Evolutionary conservation across 352 stramenopile genomes (phyloP).

Genomic region (Plasmopara viticola): DNA sequence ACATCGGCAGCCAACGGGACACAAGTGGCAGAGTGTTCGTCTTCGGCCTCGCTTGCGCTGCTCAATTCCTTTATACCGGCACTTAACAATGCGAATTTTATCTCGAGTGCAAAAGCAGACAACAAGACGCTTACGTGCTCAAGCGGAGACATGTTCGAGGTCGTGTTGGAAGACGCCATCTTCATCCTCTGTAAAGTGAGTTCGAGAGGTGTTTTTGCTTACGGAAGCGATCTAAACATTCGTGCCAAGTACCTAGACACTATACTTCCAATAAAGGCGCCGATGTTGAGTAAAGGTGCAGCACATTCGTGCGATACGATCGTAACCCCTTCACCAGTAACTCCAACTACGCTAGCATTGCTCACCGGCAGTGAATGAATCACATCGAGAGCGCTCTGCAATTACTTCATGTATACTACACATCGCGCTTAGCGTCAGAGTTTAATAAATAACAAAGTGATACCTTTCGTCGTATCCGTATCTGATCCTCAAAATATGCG

Average conservation of each 20-base stretch:
- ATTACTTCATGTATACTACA: no score
- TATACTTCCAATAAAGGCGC: constrained; percentile 12
- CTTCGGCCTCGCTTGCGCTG: constrained; percentile 13
- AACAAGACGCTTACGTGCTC: constrained; percentile 18
- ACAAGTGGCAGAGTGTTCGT: constrained; percentile 15
- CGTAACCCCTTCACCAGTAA: constrained; percentile 10
- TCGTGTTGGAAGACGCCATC: constrained; percentile 18
- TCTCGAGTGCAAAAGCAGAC: constrained; percentile 8
- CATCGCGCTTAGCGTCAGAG: no score
- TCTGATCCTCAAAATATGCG: no score
- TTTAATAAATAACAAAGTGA: no score
- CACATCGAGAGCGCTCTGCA: background rate
- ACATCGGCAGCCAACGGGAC: constrained; percentile 9
- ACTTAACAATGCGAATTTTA: constrained; percentile 14
- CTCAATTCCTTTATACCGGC: constrained; percentile 22
- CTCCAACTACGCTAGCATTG: constrained; percentile 12
- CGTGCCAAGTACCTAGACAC: constrained; percentile 14
- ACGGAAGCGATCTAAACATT: constrained; percentile 23
- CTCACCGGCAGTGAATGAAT: background rate
- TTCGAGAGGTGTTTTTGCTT: constrained; percentile 12
- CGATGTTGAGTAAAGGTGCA: constrained; percentile 7
- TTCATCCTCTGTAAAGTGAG: constrained; percentile 24
- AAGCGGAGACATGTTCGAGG: constrained; percentile 23
- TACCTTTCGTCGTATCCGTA: no score
- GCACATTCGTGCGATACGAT: constrained; percentile 11